phyloP scores from a whole-genome alignment of 441 rosid genomes.

The Adansonia gregorii region DNA sequence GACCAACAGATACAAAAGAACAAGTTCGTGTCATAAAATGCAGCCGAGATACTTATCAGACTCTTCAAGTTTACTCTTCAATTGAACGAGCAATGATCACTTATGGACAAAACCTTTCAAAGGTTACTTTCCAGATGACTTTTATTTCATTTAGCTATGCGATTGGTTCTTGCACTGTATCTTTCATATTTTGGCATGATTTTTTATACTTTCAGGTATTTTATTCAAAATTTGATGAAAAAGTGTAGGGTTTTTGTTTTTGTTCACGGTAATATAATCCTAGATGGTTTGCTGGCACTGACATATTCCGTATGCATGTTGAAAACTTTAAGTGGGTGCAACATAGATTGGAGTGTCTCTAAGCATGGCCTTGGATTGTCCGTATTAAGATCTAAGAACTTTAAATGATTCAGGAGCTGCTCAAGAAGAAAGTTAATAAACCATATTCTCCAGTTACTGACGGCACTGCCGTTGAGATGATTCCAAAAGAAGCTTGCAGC shows the following conservation, averaged over 20 bases:
- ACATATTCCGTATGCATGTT: neutral
- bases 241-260: neutral
- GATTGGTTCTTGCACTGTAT: neutral
- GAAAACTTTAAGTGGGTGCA: neutral
- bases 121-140: conserved; percentile 47
- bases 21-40: conserved; percentile 78
- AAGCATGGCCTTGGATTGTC: neutral
- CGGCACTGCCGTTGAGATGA: conserved; percentile 45
- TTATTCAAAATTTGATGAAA: neutral
- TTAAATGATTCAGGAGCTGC: conserved; percentile 57
- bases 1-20: conserved; percentile 66
- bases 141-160: conserved; percentile 13
- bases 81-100: conserved; percentile 72
- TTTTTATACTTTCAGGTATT: neutral
- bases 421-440: conserved; percentile 69
- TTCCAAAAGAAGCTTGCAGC: conserved; percentile 38
- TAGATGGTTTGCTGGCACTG: neutral
- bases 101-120: conserved; percentile 56
- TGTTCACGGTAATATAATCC: neutral
- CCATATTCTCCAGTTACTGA: conserved; percentile 75
- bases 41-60: conserved; percentile 70
- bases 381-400: neutral
- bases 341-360: conserved; percentile 9
- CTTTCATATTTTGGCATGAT: neutral
- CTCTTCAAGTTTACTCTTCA: conserved; percentile 73